Evolutionary conservation across 768 basidiomycete genomes (phyloP), one percentile per base, ranked within the genome.

Genomic region (Russula compacta): DNA sequence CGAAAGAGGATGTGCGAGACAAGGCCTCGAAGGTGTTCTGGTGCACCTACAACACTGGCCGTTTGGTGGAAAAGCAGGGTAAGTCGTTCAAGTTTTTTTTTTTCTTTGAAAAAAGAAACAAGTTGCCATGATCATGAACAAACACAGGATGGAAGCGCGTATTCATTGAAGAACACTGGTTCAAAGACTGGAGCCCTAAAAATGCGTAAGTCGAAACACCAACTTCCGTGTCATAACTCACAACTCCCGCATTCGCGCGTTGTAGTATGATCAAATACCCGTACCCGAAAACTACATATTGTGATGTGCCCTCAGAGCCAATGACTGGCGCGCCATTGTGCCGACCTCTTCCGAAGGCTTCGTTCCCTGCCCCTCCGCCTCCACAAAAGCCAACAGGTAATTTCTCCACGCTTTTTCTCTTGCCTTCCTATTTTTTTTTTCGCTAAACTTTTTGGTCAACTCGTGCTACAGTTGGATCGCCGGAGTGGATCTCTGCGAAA

Each of bases 1-100:
- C 79, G 0, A 61, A 61, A 3, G 36, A 64, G 7, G 74, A 75
- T 35, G 72, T 76, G 4, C 52, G 32, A 38, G 66, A 58, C 0
- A 68, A 69, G 6, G 61, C 65, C 10, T 73, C 74, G 0, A 70
- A 70, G 40, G 69, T 80, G 1, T 80, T 75, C 67, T 78, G 73
- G 58, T 79, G 78, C 64, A 66, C 68, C 0, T 72, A 71, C 61
- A 71, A 58, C 63, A 72, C 73, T 0, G 76, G 72, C 6, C 70
- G 79, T 32, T 66, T 70, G 36, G 78, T 81, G 6, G 73, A 80
- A 71, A 80, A 79, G 63, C 61, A 73, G 38, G 79, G 79, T 79
- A 44, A 46, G 77, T 33, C 42, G 3, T 17, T n/a, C 17, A 29
- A 2, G 24, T 29, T 29, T 29, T 29, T 29, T 29, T 1, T 29